Evolutionary conservation across 352 stramenopile genomes (phyloP), one percentile per base, ranked within the genome.

Genomic region (Phytopythium kandeliae): DNA sequence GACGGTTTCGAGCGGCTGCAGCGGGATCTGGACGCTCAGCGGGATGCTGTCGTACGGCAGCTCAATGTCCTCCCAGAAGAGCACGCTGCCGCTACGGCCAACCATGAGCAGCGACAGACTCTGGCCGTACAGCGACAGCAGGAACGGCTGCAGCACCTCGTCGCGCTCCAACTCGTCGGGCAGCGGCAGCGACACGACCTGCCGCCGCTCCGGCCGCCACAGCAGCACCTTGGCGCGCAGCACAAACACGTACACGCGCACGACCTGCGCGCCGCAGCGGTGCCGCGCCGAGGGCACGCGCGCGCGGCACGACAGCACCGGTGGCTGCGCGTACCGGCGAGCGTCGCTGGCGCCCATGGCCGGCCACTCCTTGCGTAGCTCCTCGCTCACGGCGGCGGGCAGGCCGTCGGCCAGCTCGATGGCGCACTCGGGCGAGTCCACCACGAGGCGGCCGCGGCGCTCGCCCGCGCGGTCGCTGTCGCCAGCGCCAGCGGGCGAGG

Each of bases 31-130:
- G 1, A 92, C 74, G 50, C 75, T 88, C 16, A 92, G 60, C 17
- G 80, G 80, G 4, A 87, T 67, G 54, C 72, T 89, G 55, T 89
- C 76, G 47, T 89, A 89, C 3, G 80, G 76, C 26, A 88, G 57
- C 19, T 86, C 76, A 55, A 92, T 79, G 55, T 92, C 80, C 50
- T 89, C 80, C 78, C 78, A 92, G 55, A 92, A 89, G 22, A 89
- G 65, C 57, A 92, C 78, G 52, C 80, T 57, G 16, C 80, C 80
- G 49, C 70, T 85, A 35, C 62, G 68, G 26, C 66, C 65, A 40
- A 92, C 67, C 22, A 85, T 62, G 60, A 92, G 68, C n/a, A 92
- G 68, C 51, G 76, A 88, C 43, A 89, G 53, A 34, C 63, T 83
- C 51, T 76, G 62, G n/a, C 74, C 74, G 50, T 87, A 75, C 0